These are phyloP conservation scores for Inga oerstediana DNA, from an alignment of 306 rosid genomes.

Conservation along the genomic window DNA sequence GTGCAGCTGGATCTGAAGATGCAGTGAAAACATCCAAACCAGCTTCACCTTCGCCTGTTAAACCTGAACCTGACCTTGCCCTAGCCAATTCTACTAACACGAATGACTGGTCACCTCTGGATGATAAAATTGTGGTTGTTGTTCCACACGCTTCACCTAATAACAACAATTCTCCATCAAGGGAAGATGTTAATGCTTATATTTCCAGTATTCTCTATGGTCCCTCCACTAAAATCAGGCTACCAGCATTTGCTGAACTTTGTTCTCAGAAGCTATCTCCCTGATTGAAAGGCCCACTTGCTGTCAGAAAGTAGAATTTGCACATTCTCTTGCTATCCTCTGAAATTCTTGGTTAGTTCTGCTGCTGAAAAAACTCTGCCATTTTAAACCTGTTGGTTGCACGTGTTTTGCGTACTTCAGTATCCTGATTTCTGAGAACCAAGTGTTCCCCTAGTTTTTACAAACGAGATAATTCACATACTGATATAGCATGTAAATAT, in stretches of 20 bases:
- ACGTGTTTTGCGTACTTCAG: background rate
- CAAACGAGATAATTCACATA: background rate
- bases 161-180: slow-evolving; percentile 35
- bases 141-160: slow-evolving; percentile 44
- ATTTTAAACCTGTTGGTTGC: slow-evolving; percentile 4
- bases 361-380: slow-evolving; percentile 7
- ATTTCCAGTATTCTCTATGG: slow-evolving; percentile 39
- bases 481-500: background rate
- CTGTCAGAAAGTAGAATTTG: slow-evolving; percentile 4
- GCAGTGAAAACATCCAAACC: slow-evolving; percentile 25
- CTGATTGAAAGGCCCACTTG: slow-evolving; percentile 21
- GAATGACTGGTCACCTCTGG: slow-evolving; percentile 72
- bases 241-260: slow-evolving; percentile 49
- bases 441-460: background rate
- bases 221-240: slow-evolving; percentile 38
- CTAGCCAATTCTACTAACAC: background rate
- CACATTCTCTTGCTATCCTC: slow-evolving; percentile 21
- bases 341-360: background rate
- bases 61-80: slow-evolving; percentile 13
- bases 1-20: slow-evolving; percentile 30
- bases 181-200: slow-evolving; percentile 47
- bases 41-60: slow-evolving; percentile 32
- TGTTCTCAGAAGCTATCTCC: slow-evolving; percentile 21
- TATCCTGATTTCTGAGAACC: slow-evolving; percentile 1
- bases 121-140: slow-evolving; percentile 57